phyloP scores from a whole-genome alignment of 768 basidiomycete species.

The Termitomyces sp. region DNA sequence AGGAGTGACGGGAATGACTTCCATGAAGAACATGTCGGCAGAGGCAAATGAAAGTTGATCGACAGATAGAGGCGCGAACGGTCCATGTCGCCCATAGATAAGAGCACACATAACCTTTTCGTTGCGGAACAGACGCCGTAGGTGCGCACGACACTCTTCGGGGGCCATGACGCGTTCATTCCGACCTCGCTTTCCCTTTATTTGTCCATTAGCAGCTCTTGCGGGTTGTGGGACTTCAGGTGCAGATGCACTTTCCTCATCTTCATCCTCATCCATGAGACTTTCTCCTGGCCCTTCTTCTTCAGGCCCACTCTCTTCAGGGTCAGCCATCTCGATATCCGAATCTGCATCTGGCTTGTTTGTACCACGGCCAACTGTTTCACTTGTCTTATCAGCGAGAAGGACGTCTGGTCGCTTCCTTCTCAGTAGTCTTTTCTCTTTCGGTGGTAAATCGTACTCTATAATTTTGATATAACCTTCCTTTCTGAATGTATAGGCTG shows the following conservation, averaged over 20 bases:
- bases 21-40: conserved; percentile 97
- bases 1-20: conserved; percentile 86
- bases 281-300: conserved; percentile 36
- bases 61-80: conserved; percentile 57
- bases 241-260: conserved; percentile 14
- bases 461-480: conserved; percentile 93
- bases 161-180: conserved; percentile 89
- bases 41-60: conserved; percentile 63
- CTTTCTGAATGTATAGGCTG: conserved; percentile 85
- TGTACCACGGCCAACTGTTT: conserved; percentile 18
- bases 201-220: conserved; percentile 67
- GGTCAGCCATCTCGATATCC: conserved; percentile 46
- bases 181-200: conserved; percentile 72
- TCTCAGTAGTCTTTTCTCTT: conserved; percentile 62
- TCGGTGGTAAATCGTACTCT: conserved; percentile 81
- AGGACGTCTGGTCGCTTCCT: conserved; percentile 77
- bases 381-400: conserved; percentile 36
- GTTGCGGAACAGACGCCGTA: conserved; percentile 82
- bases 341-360: conserved; percentile 28
- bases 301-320: conserved; percentile 35
- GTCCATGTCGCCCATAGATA: conserved; percentile 90
- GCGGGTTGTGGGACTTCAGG: conserved; percentile 32
- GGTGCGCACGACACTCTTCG: conserved; percentile 91
- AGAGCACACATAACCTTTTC: conserved; percentile 79
- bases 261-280: conserved; percentile 44